These are phyloP conservation scores for Coemansia sp. DNA, from an alignment of 192 early-diverging fungal genomes.

Conservation along the genomic window DNA sequence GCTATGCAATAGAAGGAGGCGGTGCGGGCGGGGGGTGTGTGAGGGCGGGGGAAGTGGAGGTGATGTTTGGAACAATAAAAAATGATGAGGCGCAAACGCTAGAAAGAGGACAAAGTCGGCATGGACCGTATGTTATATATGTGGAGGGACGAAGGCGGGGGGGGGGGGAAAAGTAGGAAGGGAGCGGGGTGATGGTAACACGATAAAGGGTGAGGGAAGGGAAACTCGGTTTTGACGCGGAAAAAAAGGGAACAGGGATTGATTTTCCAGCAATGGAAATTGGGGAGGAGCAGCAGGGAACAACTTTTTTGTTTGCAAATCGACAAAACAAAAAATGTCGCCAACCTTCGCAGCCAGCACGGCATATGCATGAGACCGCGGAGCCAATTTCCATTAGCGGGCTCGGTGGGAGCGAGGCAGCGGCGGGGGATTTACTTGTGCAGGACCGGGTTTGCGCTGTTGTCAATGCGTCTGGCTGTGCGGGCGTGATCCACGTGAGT, in stretches of 20 bases:
- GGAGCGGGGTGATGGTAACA: neutral
- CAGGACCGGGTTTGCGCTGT: neutral
- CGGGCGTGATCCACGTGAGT: neutral
- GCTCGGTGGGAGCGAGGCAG: neutral
- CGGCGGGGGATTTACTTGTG: neutral
- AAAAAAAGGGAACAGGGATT: slow-evolving; percentile 1
- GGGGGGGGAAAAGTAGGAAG: neutral
- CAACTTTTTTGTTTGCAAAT: neutral
- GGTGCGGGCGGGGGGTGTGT: neutral
- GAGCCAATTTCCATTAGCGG: neutral
- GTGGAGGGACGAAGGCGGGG: neutral
- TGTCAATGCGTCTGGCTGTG: neutral
- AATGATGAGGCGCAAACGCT: neutral
- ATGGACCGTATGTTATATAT: neutral
- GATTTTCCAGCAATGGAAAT: neutral
- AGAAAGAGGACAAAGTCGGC: neutral
- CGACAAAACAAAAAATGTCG: neutral
- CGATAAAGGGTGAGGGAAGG: neutral
- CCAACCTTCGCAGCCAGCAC: neutral
- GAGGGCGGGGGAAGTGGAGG: neutral
- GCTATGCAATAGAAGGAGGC: neutral
- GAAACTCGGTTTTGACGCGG: slow-evolving; percentile 4
- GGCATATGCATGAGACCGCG: slow-evolving; percentile 6
- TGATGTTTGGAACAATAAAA: neutral
- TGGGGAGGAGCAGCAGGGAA: neutral